Evolutionary conservation across 1,284 basidiomycete genomes (phyloP).

Genomic region (Salmacisia buchloeana): DNA sequence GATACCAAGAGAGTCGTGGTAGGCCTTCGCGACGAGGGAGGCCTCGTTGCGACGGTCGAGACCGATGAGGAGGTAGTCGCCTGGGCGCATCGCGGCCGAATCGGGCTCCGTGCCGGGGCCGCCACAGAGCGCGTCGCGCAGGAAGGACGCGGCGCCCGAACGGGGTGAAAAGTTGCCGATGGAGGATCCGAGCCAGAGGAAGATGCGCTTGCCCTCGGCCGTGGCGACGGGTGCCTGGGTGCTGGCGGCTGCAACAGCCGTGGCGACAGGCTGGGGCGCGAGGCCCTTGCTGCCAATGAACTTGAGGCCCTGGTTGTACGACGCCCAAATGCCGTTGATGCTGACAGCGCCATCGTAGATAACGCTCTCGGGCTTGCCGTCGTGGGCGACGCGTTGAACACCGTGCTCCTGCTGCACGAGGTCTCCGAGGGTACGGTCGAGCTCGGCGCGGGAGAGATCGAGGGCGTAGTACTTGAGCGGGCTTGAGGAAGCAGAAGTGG

Average conservation of each 20-base stretch:
- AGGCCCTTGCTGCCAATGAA: constrained; percentile 55
- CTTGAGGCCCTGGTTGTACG: constrained; percentile 68
- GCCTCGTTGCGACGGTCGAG: constrained; percentile 75
- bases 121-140: constrained; percentile 64
- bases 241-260: background rate
- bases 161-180: constrained; percentile 83
- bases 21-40: constrained; percentile 64
- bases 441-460: constrained; percentile 80
- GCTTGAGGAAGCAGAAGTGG: constrained; percentile 41
- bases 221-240: background rate
- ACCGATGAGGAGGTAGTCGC: constrained; percentile 64
- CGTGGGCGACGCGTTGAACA: constrained; percentile 56
- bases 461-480: constrained; percentile 84
- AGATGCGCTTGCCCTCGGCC: constrained; percentile 25
- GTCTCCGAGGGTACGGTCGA: constrained; percentile 71
- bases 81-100: constrained; percentile 58
- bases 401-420: constrained; percentile 53
- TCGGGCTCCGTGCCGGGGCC: background rate
- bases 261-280: constrained; percentile 21
- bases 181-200: constrained; percentile 90
- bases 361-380: constrained; percentile 55
- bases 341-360: constrained; percentile 34
- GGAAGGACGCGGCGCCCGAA: constrained; percentile 65
- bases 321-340: constrained; percentile 70
- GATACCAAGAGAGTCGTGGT: constrained; percentile 57